phyloP scores from a whole-genome alignment of 1,284 basidiomycete genomes.

The Exobasidium rhododendri region DNA sequence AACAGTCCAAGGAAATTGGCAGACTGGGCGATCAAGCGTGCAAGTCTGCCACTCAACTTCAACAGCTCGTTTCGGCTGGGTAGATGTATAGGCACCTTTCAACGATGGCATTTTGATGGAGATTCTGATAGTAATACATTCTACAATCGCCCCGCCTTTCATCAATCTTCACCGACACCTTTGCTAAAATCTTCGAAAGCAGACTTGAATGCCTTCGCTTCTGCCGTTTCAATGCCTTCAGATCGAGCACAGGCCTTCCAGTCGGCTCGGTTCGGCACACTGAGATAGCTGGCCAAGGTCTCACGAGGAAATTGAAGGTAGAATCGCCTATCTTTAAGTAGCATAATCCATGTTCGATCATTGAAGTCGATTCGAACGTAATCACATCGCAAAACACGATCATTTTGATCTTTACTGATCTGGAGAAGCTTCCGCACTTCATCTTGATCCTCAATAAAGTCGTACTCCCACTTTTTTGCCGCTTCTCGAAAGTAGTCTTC shows the following conservation, averaged over 20 bases:
- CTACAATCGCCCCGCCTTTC: background rate
- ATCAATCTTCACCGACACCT: constrained; percentile 10
- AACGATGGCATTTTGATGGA: too few species aligned
- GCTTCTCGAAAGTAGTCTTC: constrained; percentile 19
- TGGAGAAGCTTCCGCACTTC: background rate
- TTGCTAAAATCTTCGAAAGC: constrained; percentile 17
- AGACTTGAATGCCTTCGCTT: constrained; percentile 25
- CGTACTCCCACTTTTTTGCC: constrained; percentile 15
- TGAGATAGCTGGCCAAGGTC: constrained; percentile 31
- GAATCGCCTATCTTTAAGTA: constrained; percentile 17
- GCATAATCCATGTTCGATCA: constrained; percentile 22
- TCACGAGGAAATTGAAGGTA: constrained; percentile 26
- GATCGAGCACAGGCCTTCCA: constrained; percentile 34
- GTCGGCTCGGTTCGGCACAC: constrained; percentile 36
- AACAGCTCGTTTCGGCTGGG: background rate
- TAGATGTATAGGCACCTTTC: too few species aligned
- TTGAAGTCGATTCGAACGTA: constrained; percentile 26
- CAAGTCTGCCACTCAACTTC: background rate
- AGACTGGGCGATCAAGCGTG: background rate
- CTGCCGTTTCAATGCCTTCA: constrained; percentile 21
- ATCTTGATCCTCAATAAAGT: constrained; percentile 19
- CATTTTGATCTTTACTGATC: background rate
- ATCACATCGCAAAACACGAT: constrained; percentile 15
- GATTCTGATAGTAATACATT: too few species aligned
- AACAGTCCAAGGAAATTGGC: background rate